A percentile compares a stretch with the other conserved stretches of the same genome.
These are phyloP conservation scores for Colletotrichum sp. DNA, from an alignment of 2,329 filamentous ascomycete genomes.

Conservation along the genomic window DNA sequence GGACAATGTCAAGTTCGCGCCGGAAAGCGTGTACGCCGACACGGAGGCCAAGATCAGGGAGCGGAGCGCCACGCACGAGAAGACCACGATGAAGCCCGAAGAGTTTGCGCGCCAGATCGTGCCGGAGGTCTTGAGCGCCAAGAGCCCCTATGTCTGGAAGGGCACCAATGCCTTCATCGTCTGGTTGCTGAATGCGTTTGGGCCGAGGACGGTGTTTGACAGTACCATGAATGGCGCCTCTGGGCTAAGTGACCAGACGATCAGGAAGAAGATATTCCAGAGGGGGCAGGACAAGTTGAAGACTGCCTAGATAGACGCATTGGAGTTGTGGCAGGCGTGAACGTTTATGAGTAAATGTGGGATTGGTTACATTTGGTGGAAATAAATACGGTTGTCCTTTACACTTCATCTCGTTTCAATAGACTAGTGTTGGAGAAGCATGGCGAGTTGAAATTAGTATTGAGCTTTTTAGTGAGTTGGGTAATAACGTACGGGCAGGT, in stretches of 20 bases:
- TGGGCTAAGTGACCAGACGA: not conserved
- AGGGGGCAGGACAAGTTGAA: not conserved
- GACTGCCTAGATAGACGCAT: not conserved
- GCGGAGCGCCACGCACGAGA: not conserved
- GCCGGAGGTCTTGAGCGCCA: not conserved
- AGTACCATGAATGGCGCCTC: not conserved
- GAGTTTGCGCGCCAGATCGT: not conserved
- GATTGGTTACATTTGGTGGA: rapidly evolving
- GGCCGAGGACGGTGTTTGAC: conserved; percentile 35
- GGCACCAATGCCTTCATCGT: conserved; percentile 9
- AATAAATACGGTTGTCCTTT: not conserved
- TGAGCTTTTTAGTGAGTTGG: not conserved
- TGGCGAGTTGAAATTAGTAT: not conserved
- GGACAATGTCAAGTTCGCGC: not conserved
- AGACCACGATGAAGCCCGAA: not conserved
- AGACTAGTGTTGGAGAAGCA: not conserved
- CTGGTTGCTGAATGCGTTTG: conserved; percentile 35
- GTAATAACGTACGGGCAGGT: not conserved
- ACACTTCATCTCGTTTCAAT: not conserved
- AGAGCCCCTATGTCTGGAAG: not conserved
- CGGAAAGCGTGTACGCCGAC: conserved; percentile 4
- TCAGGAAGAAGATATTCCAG: not conserved
- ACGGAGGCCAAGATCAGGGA: not conserved
- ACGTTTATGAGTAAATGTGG: not conserved
- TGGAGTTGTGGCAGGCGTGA: not conserved